Evolutionary conservation across 2,329 filamentous ascomycete species (phyloP), one percentile per base, ranked within the genome.

Genomic region (Cladophialophora exuberans): DNA sequence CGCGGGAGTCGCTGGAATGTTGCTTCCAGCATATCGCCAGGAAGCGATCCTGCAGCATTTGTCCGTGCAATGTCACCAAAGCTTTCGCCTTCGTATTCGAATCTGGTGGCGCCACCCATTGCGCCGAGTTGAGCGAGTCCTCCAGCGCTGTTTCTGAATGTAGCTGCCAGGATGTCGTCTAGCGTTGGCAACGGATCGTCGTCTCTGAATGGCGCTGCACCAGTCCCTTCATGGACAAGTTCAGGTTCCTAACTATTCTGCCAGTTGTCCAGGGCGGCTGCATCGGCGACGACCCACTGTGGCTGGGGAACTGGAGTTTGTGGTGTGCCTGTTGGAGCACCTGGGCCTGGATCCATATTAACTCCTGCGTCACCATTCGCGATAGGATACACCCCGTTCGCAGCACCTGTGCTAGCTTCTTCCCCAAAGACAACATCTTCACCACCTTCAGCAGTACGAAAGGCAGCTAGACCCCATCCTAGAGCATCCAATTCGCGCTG

Each of bases 401-500:
- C 39, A 11, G 55, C 56, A 4, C 45, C 26, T 18, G n/a, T n/a
- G n/a, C n/a, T n/a, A n/a, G 63, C 63, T 33, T 65, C 63, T 51
- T 65, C 63, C 7, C 63, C 63, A 53, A 64, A 65, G 10, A 51
- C 56, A 38, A 64, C 60, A 25, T 62, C 62, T 20, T 63, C 61
- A 6, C 35, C 44, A 6, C 62, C 65, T 18, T 64, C 65, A 20
- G 47, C 57, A 13, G 56, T 39, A 5, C 53, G 58, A 41, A 64
- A 22, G 23, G 64, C 68, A n/a, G 66, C 67, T 46, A 73, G 61
- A 1, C 75, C 75, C 76, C 76, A 79, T 5, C 75, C 87, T 69
- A 89, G 79, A 69, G 84, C 88, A 68, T 92, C 88, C 46, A 93
- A 74, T 73, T 93, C 89, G 22, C 87, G 78, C 31, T 83, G 81